These are phyloP conservation scores for Hyaloscypha variabilis DNA, from an alignment of 495 filamentous ascomycete genomes.

Conservation along the genomic window DNA sequence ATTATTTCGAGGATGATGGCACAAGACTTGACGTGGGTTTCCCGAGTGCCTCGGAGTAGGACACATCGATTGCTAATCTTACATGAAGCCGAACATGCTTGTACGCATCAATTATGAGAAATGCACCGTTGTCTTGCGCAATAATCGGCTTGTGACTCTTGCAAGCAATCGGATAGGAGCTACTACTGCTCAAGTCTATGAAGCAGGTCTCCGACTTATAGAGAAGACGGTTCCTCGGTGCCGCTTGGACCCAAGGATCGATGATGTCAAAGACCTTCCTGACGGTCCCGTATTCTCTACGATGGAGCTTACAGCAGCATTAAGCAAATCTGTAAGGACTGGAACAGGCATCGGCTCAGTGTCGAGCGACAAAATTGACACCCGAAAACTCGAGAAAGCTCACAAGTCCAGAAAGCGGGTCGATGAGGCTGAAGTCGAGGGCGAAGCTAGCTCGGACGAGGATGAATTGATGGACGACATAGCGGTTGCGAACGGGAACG, in stretches of 20 bases:
- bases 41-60: slow-evolving; percentile 13
- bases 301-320: slow-evolving; percentile 46
- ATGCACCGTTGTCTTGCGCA: slow-evolving; percentile 79
- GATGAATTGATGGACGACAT: slow-evolving; percentile 33
- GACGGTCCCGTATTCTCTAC: slow-evolving; percentile 43
- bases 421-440: slow-evolving; percentile 41
- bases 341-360: slow-evolving; percentile 32
- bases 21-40: slow-evolving; percentile 44
- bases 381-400: slow-evolving; percentile 4
- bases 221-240: slow-evolving; percentile 72
- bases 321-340: slow-evolving; percentile 46
- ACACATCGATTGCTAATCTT: slow-evolving; percentile 33
- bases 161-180: slow-evolving; percentile 61
- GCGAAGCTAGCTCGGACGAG: slow-evolving; percentile 32
- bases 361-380: slow-evolving; percentile 3
- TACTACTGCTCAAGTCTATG: slow-evolving; percentile 74
- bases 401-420: slow-evolving; percentile 36
- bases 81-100: slow-evolving; percentile 53
- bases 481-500: slow-evolving; percentile 19
- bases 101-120: slow-evolving; percentile 87
- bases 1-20: slow-evolving; percentile 39
- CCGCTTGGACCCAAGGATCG: slow-evolving; percentile 47
- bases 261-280: slow-evolving; percentile 51
- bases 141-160: slow-evolving; percentile 66
- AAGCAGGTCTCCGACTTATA: slow-evolving; percentile 65